Evolutionary conservation across 495 filamentous ascomycete species (phyloP).

Genomic region (Lasiosphaeria miniovina): DNA sequence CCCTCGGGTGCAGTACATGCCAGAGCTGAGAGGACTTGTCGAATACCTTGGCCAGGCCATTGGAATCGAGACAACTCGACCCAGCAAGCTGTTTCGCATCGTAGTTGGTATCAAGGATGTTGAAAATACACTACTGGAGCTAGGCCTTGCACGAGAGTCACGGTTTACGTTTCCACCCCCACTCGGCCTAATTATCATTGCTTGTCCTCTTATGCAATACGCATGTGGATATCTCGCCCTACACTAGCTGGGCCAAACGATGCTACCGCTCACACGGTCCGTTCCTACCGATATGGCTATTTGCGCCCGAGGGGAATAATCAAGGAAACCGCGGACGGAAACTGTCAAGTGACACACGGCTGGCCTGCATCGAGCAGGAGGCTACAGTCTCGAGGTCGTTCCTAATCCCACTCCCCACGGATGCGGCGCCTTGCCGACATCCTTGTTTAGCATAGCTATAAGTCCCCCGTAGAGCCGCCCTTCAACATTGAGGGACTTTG

Average conservation of each 20-base stretch:
- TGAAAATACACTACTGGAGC: neutral
- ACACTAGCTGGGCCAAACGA: constrained; percentile 19
- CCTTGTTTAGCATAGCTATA: constrained; percentile 18
- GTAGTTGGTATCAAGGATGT: neutral
- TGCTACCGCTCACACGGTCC: constrained; percentile 43
- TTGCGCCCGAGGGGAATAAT: constrained; percentile 26
- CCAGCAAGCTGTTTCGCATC: neutral
- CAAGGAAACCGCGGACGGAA: constrained; percentile 15
- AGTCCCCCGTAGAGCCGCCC: constrained; percentile 9
- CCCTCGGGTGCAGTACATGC: neutral
- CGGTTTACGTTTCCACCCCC: constrained; percentile 18
- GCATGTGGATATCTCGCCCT: constrained; percentile 13
- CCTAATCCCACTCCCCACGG: constrained; percentile 25
- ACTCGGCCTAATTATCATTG: constrained; percentile 14
- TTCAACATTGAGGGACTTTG: constrained; percentile 15
- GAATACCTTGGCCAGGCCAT: neutral
- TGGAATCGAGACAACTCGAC: neutral
- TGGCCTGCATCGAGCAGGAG: constrained; percentile 7
- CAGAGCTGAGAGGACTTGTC: neutral
- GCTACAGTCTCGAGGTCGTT: constrained; percentile 11
- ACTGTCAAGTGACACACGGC: constrained; percentile 33
- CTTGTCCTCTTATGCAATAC: constrained; percentile 21
- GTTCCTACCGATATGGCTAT: constrained; percentile 44
- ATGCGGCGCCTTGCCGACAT: constrained; percentile 31
- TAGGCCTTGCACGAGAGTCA: constrained; percentile 14